Conservation (phyloP, 1,139 yeast genomes). For the Geotrichum phurueaensis region DNA sequence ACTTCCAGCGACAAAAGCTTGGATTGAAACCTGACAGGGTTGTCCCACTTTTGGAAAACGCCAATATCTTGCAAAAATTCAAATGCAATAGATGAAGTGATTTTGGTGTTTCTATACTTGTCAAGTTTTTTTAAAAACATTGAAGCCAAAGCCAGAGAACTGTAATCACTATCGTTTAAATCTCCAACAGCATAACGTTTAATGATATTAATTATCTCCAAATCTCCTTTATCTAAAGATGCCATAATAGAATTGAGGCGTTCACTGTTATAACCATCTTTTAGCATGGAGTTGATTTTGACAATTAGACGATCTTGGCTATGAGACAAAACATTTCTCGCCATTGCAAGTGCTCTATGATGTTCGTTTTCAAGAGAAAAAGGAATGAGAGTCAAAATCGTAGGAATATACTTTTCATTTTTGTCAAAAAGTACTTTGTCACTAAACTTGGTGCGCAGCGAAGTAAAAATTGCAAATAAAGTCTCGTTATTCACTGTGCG, state of each 20-base stretch:
- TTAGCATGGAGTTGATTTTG: not conserved
- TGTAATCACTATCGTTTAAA: constrained; percentile 21
- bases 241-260: not conserved
- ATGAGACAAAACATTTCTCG: not conserved
- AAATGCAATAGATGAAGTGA: constrained; percentile 19
- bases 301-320: not conserved
- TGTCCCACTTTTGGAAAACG: constrained; percentile 16
- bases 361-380: constrained; percentile 17
- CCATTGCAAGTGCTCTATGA: constrained; percentile 12
- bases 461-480: constrained; percentile 18
- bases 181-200: constrained; percentile 27
- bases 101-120: constrained; percentile 1
- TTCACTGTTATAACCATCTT: not conserved
- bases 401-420: constrained; percentile 11
- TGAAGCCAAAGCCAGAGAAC: constrained; percentile 24
- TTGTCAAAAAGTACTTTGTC: constrained; percentile 14
- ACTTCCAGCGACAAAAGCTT: constrained; percentile 19
- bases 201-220: constrained; percentile 18
- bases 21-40: constrained; percentile 18
- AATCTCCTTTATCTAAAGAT: constrained; percentile 1
- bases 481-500: constrained; percentile 10
- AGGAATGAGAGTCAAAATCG: constrained; percentile 14
- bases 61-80: constrained; percentile 20
- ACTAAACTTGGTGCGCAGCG: constrained; percentile 15
- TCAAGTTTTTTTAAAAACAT: constrained; percentile 19